Base-by-base conservation (phyloP, 208 protist genomes). In the Histomonas meleagridis region DNA sequence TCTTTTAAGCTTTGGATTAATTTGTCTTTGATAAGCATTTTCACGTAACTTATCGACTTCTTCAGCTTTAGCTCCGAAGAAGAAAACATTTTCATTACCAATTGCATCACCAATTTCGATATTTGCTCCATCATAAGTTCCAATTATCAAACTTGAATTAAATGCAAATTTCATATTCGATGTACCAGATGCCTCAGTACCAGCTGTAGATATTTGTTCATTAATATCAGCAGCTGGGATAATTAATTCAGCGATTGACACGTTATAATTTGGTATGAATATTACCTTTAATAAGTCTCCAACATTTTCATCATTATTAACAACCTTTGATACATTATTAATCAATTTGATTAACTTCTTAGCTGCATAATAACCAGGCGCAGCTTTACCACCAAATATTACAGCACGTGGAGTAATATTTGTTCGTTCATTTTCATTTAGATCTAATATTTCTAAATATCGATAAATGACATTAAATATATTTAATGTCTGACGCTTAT, bases 401-500 rank as follows among this genome's bases (percentile, higher is more conserved):
- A 53, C 46, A 4, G 70, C 76, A 46, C 76, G 18, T 51, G 76
- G 76, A 16, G 0, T 0, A 91, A 40, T 12, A 86, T 93, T 48
- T 62, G 40, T 1, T 72, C 32, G n/a, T 94, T 70, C 90, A 94
- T 91, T 26, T 78, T 70, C 32, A 65, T 69, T 81, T 90, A 94
- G 7, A 60, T 57, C 70, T 91, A 95, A 95, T 62, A 97, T 93
- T 26, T 91, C 57, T 18, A 93, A 51, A 90, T 97, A 97, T 38
- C 91, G 86, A 90, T 92, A 57, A 79, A 97, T 96, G 16, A 95
- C 51, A 38, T 46, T 43, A 23, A 97, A 92, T 70, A 96, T 94
- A 90, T 97, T 97, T 4, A 97, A 43, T 14, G 96, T 90, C 92
- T 97, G 96, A n/a, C 96, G 86, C 93, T 97, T 97, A 93, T 97